Percentiles rank a stretch among this genome's conserved stretches.
Evolutionary conservation across 163 green algal genomes (phyloP).

Genomic region (Volvox carteri): DNA sequence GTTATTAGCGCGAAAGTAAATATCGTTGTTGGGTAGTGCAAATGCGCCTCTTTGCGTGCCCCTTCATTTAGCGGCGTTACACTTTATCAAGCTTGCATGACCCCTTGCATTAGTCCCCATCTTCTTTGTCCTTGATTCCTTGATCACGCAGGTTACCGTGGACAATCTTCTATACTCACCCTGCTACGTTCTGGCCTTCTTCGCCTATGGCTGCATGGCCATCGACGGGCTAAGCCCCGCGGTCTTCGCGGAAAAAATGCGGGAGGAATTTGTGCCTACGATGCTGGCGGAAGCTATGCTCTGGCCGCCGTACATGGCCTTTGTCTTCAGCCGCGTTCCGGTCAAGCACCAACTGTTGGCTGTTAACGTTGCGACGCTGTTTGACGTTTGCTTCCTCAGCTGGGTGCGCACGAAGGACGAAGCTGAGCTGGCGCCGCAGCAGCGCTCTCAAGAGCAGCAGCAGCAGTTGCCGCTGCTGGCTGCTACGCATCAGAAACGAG

Average conservation of each 20-base stretch:
- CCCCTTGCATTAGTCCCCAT: too few relatives aligned
- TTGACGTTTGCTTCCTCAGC: slow-evolving; percentile 72
- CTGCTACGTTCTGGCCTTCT: slow-evolving; percentile 74
- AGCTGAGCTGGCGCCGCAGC: background rate
- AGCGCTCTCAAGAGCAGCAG: background rate
- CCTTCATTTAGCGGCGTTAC: too few relatives aligned
- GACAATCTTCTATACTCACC: slow-evolving; percentile 75
- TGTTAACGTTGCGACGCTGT: slow-evolving; percentile 76
- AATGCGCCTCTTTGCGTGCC: too few relatives aligned
- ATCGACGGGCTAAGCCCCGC: slow-evolving; percentile 63
- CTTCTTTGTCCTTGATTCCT: too few relatives aligned
- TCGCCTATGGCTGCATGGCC: slow-evolving; percentile 67
- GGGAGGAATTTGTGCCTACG: slow-evolving; percentile 77
- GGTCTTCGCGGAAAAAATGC: slow-evolving; percentile 59
- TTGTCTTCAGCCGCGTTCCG: slow-evolving; percentile 68
- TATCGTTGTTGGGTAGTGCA: too few relatives aligned
- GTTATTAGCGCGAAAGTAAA: too few relatives aligned
- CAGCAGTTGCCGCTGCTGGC: background rate
- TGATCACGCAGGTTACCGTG: slow-evolving; percentile 55
- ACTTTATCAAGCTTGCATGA: too few relatives aligned
- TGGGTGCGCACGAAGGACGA: slow-evolving; percentile 59
- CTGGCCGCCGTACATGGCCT: slow-evolving; percentile 74
- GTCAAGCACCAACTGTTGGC: slow-evolving; percentile 74
- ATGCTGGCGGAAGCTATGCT: slow-evolving; percentile 70
- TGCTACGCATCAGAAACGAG: background rate